These are phyloP conservation scores for Pseudocercospora crystallina DNA, from an alignment of 2,329 filamentous ascomycete genomes.

Conservation along the genomic window DNA sequence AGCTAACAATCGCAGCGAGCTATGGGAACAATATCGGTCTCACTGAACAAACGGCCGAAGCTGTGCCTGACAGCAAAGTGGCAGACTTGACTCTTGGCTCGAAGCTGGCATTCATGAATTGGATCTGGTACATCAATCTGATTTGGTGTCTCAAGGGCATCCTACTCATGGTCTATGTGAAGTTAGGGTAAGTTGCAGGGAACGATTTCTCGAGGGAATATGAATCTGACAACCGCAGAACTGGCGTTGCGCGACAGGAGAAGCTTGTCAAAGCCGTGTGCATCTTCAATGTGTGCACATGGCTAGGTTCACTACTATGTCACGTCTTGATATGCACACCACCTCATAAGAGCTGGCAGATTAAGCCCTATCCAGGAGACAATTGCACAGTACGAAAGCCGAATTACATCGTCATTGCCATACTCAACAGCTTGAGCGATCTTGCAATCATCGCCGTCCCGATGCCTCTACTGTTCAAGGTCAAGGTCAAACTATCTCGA, in stretches of 20 bases:
- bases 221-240: conserved; percentile 12
- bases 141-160: conserved; percentile 37
- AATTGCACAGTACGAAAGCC: conserved; percentile 38
- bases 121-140: conserved; percentile 38
- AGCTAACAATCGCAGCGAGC: conserved; percentile 16
- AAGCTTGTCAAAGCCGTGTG: conserved; percentile 26
- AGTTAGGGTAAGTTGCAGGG: conserved; percentile 14
- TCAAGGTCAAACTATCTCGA: conserved; percentile 52
- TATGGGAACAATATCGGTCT: conserved; percentile 36
- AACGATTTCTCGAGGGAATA: neutral
- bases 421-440: conserved; percentile 62
- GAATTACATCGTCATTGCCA: conserved; percentile 59
- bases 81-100: conserved; percentile 29
- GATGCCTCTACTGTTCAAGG: conserved; percentile 53
- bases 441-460: conserved; percentile 60
- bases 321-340: conserved; percentile 35
- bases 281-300: conserved; percentile 29
- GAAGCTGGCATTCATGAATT: conserved; percentile 35
- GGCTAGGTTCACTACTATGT: conserved; percentile 31
- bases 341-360: conserved; percentile 33
- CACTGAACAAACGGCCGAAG: conserved; percentile 27
- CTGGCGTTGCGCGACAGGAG: conserved; percentile 30
- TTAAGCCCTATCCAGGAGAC: conserved; percentile 31
- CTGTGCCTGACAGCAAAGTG: conserved; percentile 29
- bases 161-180: conserved; percentile 35